Evolutionary conservation across 2,329 filamentous ascomycete genomes (phyloP).

Genomic region (Scedosporium dehoogii): DNA sequence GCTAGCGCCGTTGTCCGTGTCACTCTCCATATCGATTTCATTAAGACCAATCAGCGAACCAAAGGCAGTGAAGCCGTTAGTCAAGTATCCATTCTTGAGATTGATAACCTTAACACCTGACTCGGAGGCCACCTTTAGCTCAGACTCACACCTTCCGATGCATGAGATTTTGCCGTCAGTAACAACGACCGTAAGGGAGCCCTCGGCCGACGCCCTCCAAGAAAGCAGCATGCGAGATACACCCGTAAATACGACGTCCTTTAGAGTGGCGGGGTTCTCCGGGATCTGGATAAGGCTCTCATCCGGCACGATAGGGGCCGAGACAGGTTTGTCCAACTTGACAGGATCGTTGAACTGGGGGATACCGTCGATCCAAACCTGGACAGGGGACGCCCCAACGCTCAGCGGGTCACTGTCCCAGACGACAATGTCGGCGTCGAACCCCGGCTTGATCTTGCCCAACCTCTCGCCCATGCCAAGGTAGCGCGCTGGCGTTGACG

Average conservation of each 20-base stretch:
- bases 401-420: constrained; percentile 55
- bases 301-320: constrained; percentile 28
- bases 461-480: constrained; percentile 47
- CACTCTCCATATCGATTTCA: constrained; percentile 49
- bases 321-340: constrained; percentile 39
- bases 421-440: constrained; percentile 50
- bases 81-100: constrained; percentile 51
- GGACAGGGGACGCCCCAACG: constrained; percentile 47
- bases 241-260: constrained; percentile 45
- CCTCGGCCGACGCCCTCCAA: constrained; percentile 11
- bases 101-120: neutral
- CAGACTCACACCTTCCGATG: constrained; percentile 38
- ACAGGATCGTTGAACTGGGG: constrained; percentile 45
- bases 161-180: constrained; percentile 44
- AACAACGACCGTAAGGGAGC: constrained; percentile 38
- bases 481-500: constrained; percentile 46
- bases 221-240: constrained; percentile 24
- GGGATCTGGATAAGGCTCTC: constrained; percentile 27
- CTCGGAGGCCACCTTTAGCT: constrained; percentile 21
- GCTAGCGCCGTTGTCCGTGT: constrained; percentile 41
- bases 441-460: constrained; percentile 52
- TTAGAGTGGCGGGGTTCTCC: constrained; percentile 27
- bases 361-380: constrained; percentile 55
- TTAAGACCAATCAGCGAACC: constrained; percentile 51
- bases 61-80: constrained; percentile 49